Conservation (phyloP, 805 yeast species). For the Ogataea haglerorum region DNA sequence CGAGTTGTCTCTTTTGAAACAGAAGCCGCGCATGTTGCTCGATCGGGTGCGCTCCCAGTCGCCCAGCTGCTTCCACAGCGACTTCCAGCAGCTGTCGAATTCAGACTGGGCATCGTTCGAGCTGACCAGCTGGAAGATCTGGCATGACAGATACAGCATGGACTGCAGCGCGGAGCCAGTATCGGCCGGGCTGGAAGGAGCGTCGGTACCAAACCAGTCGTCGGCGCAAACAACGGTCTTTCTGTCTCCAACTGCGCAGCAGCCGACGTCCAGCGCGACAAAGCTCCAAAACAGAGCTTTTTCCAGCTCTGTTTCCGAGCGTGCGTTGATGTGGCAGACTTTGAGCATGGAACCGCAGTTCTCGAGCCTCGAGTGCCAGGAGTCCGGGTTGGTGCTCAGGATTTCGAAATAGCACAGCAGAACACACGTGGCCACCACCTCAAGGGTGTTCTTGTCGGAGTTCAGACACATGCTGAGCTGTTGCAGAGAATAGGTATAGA, state of each 20-base stretch:
- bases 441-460: conserved; percentile 26
- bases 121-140: conserved; percentile 35
- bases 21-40: conserved; percentile 32
- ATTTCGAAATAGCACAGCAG: conserved; percentile 41
- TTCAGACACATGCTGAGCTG: conserved; percentile 36
- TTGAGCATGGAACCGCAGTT: conserved; percentile 38
- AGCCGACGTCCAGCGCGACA: conserved; percentile 39
- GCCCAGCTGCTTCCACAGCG: conserved; percentile 37
- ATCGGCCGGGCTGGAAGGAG: not conserved
- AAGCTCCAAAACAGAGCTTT: conserved; percentile 44
- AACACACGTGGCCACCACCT: conserved; percentile 37
- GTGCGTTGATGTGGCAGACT: conserved; percentile 38
- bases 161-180: conserved; percentile 14
- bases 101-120: conserved; percentile 22
- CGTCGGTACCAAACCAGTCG: conserved; percentile 15
- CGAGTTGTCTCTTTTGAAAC: conserved; percentile 28
- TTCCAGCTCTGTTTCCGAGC: conserved; percentile 32
- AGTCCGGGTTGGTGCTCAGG: conserved; percentile 37
- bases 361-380: conserved; percentile 39
- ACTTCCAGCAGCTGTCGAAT: conserved; percentile 39
- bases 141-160: conserved; percentile 25
- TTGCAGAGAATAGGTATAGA: conserved; percentile 29
- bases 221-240: conserved; percentile 12
- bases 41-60: conserved; percentile 40
- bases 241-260: conserved; percentile 31